Conservation (phyloP, 305 asterid genomes). For the Solanum aculeatissimum region DNA sequence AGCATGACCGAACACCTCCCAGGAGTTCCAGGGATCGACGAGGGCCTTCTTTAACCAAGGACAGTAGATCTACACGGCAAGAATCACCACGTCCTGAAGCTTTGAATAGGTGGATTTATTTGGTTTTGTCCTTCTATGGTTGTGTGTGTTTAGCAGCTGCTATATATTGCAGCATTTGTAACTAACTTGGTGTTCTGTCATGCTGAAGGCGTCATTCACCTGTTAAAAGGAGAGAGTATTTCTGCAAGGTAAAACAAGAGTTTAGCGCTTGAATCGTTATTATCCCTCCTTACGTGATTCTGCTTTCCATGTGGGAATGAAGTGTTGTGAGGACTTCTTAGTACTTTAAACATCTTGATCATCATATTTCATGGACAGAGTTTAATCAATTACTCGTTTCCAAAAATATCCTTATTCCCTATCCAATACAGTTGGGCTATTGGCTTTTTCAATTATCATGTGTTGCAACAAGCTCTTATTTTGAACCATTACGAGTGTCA, state of each 20-base stretch:
- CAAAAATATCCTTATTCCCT: not conserved
- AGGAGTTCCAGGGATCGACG: conserved; percentile 75
- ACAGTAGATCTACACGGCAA: conserved; percentile 47
- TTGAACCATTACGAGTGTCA: not conserved
- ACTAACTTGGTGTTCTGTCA: conserved; percentile 74
- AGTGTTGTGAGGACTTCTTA: conserved; percentile 1
- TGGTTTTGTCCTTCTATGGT: conserved; percentile 46
- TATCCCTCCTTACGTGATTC: conserved; percentile 10
- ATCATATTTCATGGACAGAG: not conserved
- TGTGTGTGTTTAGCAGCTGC: conserved; percentile 51
- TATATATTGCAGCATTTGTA: conserved; percentile 46
- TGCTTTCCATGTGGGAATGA: not conserved
- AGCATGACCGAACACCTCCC: conserved; percentile 66
- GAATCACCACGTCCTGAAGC: conserved; percentile 86
- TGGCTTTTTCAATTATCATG: not conserved
- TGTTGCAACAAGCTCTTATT: not conserved
- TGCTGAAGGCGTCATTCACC: conserved; percentile 99
- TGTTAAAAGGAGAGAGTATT: conserved; percentile 85
- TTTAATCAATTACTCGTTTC: not conserved
- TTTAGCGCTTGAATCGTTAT: conserved; percentile 31
- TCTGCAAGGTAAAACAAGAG: conserved; percentile 92
- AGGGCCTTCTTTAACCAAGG: conserved; percentile 71
- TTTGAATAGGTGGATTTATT: conserved; percentile 83
- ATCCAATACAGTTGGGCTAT: not conserved
- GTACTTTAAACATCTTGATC: not conserved